phyloP scores from a whole-genome alignment of 768 basidiomycete genomes.

The Boletus eberwhitei region DNA sequence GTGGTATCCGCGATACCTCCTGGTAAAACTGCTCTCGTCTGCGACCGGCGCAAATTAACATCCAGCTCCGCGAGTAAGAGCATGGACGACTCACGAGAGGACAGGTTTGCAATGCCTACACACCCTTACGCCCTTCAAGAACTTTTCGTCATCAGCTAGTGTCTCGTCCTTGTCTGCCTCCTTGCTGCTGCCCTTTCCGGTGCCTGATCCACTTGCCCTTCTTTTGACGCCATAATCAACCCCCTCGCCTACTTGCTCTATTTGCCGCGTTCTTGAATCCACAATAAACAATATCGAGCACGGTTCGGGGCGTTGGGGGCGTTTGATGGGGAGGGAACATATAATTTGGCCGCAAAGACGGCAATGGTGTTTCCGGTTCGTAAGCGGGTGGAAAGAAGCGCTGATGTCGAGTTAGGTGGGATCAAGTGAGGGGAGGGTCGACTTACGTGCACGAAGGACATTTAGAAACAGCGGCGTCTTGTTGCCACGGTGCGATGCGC shows the following conservation, averaged over 20 bases:
- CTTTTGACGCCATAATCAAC: slow-evolving; percentile 78
- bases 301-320: slow-evolving; percentile 56
- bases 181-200: slow-evolving; percentile 24
- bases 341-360: slow-evolving; percentile 90
- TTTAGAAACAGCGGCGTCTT: slow-evolving; percentile 68
- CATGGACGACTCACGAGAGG: slow-evolving; percentile 60
- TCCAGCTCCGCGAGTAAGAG: not conserved
- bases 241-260: slow-evolving; percentile 83
- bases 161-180: slow-evolving; percentile 38
- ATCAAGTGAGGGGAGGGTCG: slow-evolving; percentile 3
- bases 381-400: slow-evolving; percentile 80
- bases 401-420: slow-evolving; percentile 30
- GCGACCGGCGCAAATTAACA: not conserved
- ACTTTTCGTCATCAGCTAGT: slow-evolving; percentile 68
- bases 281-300: slow-evolving; percentile 86
- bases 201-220: slow-evolving; percentile 28
- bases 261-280: slow-evolving; percentile 70
- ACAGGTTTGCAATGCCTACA: slow-evolving; percentile 81
- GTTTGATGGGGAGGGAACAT: slow-evolving; percentile 81
- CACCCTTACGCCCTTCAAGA: slow-evolving; percentile 83
- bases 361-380: slow-evolving; percentile 95
- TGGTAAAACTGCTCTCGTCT: slow-evolving; percentile 81
- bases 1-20: slow-evolving; percentile 54
- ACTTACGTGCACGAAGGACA: slow-evolving; percentile 85
- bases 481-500: slow-evolving; percentile 92